Conservation (phyloP, 345 rosid genomes). For the Sisymbrium altissimum region DNA sequence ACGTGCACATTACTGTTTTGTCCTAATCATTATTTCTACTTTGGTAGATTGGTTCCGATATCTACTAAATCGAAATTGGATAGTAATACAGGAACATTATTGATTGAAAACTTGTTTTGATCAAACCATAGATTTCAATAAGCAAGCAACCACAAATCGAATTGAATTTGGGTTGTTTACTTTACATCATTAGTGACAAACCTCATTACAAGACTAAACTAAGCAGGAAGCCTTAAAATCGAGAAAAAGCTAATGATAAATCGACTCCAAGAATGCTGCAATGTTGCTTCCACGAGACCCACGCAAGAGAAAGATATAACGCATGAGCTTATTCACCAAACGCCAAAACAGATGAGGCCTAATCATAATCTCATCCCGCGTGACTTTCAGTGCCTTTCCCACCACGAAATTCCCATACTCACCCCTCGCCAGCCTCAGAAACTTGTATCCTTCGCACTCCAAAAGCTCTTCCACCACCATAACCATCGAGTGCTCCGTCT, state of each 20-base stretch:
- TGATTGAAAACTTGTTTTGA: neutral
- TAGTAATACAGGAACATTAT: neutral
- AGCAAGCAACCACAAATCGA: neutral
- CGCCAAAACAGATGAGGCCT: constrained; percentile 1
- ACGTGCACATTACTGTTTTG: too few species aligned
- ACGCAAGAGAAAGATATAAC: neutral
- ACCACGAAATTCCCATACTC: constrained; percentile 25
- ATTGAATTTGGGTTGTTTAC: too few species aligned
- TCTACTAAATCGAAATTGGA: neutral
- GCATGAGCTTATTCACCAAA: neutral
- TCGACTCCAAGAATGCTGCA: neutral
- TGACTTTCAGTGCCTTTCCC: neutral
- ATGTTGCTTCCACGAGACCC: neutral
- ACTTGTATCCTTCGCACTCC: neutral
- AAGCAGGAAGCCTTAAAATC: neutral
- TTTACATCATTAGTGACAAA: neutral
- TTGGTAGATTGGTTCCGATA: too few species aligned
- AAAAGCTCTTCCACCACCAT: neutral
- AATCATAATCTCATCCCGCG: neutral
- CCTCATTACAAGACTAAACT: neutral
- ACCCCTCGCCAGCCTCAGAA: constrained; percentile 19
- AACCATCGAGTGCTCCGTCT: neutral
- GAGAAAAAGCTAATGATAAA: neutral
- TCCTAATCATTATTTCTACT: too few species aligned
- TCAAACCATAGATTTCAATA: neutral